Conservation (phyloP, 2,329 filamentous ascomycete genomes). For the Erysiphe neolycopersici region DNA sequence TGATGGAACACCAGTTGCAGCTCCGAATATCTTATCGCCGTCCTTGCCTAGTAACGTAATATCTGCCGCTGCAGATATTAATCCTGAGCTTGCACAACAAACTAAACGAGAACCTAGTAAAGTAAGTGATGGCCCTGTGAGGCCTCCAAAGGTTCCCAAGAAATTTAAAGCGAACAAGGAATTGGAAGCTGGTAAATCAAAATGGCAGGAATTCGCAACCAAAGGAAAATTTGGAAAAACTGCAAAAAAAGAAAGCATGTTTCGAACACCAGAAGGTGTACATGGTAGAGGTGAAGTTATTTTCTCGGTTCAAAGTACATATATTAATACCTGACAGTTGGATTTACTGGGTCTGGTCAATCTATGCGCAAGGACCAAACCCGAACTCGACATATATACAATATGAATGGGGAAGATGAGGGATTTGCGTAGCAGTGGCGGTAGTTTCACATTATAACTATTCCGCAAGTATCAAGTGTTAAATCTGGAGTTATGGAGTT, state of each 20-base stretch:
- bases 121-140: conserved; percentile 27
- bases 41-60: conserved; percentile 15
- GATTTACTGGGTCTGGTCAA: conserved; percentile 86
- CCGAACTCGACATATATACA: conserved; percentile 62
- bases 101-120: conserved; percentile 36
- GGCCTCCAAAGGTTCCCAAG: conserved; percentile 47
- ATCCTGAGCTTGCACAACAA: conserved; percentile 36
- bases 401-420: conserved; percentile 47
- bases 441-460: conserved; percentile 3
- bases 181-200: conserved; percentile 68
- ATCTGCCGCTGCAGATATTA: conserved; percentile 23
- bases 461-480: conserved; percentile 12
- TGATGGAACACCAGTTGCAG: conserved; percentile 36
- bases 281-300: conserved; percentile 48
- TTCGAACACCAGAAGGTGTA: conserved; percentile 67
- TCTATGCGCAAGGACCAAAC: conserved; percentile 81
- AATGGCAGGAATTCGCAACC: conserved; percentile 79
- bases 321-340: conserved; percentile 31
- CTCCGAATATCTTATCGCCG: conserved; percentile 18
- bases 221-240: conserved; percentile 45
- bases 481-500: conserved; percentile 8
- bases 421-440: conserved; percentile 3
- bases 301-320: background rate
- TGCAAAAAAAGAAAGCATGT: conserved; percentile 84
- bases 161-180: conserved; percentile 81